Base-by-base conservation (phyloP, 1,139 yeast species). In the Yamadazyma oceani region DNA sequence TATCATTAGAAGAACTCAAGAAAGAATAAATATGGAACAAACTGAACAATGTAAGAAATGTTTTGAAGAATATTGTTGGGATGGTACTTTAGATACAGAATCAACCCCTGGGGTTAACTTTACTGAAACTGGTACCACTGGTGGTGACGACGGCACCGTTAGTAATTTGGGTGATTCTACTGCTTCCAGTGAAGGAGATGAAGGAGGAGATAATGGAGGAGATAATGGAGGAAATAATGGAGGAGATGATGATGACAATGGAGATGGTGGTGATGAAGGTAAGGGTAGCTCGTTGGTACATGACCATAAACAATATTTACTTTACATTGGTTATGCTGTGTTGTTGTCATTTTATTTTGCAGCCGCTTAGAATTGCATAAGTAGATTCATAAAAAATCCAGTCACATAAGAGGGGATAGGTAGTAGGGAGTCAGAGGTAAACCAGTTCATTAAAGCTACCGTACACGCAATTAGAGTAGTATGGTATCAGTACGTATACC, bases 1-100 rank as follows among this genome's bases (percentile, higher is more conserved):
- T 7, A 78, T 89, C 38, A 71, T 89, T 41, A 83, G 88, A 61
- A 80, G 96, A 58, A 80, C 84, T 39, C 83, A 84, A 56, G 95
- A 88, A 64, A 75, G 95, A 53, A 64, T 73, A 35, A 82, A 84
- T 24, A 60, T 72, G 22, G 69, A 74, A 14, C 82, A 81, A 45
- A 75, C 89, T 6, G 80, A 75, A 2, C 89, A 85, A 56, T 90
- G 97, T 70, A 62, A 75, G 44, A 46, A 65, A 38, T 90, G 97
- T 62, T 85, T 88, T 58, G 58, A 67, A 26, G 69, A 70, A 28
- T 88, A 88, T 63, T 89, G 97, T 61, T 89, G 96, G 96, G 78
- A 85, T 53, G 94, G 92, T 29, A 51, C 60, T 10, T 40, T 54
- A 17, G 55, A 47, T 34, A 48, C 53, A 16, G 41, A 49, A 17